Evolutionary conservation across 257 asterid species (phyloP).

Genomic region (Gentiana macrophylla): DNA sequence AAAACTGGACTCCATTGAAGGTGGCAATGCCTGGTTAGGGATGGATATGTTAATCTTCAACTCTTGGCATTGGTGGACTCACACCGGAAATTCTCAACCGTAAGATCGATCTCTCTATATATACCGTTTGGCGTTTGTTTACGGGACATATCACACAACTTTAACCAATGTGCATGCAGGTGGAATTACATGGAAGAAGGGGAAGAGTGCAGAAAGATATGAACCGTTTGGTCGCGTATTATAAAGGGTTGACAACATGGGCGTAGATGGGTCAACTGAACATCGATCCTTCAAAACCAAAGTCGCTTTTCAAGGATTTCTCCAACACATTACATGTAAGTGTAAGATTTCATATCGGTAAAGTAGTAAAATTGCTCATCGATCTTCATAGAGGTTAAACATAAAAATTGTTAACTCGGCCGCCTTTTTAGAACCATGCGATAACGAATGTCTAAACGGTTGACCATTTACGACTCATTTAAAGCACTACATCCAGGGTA

Average conservation of each 20-base stretch:
- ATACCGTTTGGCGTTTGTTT: background rate
- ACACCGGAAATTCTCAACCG: constrained; percentile 68
- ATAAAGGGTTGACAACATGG: constrained; percentile 89
- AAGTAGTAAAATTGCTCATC: constrained; percentile 58
- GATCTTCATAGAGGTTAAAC: constrained; percentile 48
- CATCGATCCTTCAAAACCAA: constrained; percentile 68
- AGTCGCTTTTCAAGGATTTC: constrained; percentile 87
- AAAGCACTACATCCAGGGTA: no score
- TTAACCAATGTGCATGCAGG: constrained; percentile 36
- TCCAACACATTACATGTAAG: constrained; percentile 81
- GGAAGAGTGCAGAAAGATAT: constrained; percentile 56
- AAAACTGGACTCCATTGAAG: constrained; percentile 50
- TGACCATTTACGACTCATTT: no score
- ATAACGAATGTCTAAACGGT: constrained; percentile 88
- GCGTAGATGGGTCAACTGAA: constrained; percentile 69
- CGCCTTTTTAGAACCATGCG: constrained; percentile 74
- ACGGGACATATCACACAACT: no score
- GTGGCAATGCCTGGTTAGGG: constrained; percentile 63
- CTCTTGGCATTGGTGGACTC: constrained; percentile 99
- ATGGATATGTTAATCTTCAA: constrained; percentile 78
- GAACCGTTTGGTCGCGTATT: constrained; percentile 77
- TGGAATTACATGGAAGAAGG: constrained; percentile 78
- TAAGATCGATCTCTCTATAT: constrained; percentile 12
- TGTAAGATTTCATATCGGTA: constrained; percentile 68
- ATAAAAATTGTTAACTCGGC: constrained; percentile 76